Percentiles rank a stretch among this genome's conserved stretches.
Evolutionary conservation across 1,284 basidiomycete genomes (phyloP).

Genomic region (Anthracocystis setariae): DNA sequence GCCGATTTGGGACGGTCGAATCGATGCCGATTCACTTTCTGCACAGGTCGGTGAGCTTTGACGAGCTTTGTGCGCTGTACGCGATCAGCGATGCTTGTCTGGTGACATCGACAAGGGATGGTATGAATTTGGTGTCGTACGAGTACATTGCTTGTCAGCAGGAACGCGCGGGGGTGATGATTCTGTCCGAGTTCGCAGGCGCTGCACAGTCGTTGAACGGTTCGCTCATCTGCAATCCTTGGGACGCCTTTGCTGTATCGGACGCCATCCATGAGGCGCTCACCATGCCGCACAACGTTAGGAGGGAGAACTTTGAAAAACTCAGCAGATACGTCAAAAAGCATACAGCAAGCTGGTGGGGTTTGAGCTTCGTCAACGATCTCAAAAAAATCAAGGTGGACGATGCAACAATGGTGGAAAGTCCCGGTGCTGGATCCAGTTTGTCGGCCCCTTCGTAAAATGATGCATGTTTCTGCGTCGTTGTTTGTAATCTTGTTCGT

Average conservation of each 20-base stretch:
- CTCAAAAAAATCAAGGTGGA: slow-evolving; percentile 51
- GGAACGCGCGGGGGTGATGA: slow-evolving; percentile 91
- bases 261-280: slow-evolving; percentile 94
- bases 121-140: slow-evolving; percentile 99
- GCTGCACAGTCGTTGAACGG: slow-evolving; percentile 79
- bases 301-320: slow-evolving; percentile 91
- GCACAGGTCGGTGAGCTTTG: slow-evolving; percentile 83
- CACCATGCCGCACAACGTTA: slow-evolving; percentile 82
- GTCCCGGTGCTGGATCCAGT: slow-evolving; percentile 22
- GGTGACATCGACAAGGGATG: slow-evolving; percentile 92
- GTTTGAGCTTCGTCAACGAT: slow-evolving; percentile 61
- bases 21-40: slow-evolving; percentile 99
- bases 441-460: slow-evolving; percentile 15
- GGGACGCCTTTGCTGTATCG: slow-evolving; percentile 83
- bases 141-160: slow-evolving; percentile 98
- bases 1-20: slow-evolving; percentile 96
- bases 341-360: slow-evolving; percentile 67
- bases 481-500: background rate
- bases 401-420: slow-evolving; percentile 28
- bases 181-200: slow-evolving; percentile 96
- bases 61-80: slow-evolving; percentile 95
- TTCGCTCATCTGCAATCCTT: slow-evolving; percentile 67
- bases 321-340: slow-evolving; percentile 76
- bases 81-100: slow-evolving; percentile 95
- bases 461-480: background rate